These are phyloP conservation scores for Skeletonema costatum DNA, from an alignment of 108 stramenopile genomes.

Conservation along the genomic window DNA sequence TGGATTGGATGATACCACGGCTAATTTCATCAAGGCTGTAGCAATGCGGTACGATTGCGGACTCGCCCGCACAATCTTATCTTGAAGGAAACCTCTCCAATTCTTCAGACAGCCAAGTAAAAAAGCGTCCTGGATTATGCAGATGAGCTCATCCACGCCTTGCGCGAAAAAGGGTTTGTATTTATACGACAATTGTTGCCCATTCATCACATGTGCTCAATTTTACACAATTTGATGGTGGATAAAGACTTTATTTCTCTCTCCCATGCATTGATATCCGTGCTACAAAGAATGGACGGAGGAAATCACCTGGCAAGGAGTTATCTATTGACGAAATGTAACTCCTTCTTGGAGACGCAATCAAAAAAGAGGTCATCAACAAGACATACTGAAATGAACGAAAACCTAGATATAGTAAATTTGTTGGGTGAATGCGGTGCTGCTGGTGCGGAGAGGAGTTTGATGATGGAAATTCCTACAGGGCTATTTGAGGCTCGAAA, in stretches of 20 bases:
- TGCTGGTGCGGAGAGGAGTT: slow-evolving; percentile 7
- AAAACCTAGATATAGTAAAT: neutral
- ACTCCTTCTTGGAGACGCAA: slow-evolving; percentile 14
- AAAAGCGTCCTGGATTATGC: slow-evolving; percentile 10
- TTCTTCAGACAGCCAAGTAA: neutral
- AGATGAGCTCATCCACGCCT: slow-evolving; percentile 14
- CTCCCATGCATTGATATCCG: neutral
- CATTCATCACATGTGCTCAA: neutral
- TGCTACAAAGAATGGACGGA: slow-evolving; percentile 13
- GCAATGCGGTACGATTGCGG: slow-evolving; percentile 16
- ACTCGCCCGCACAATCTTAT: slow-evolving; percentile 7
- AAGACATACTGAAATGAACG: neutral
- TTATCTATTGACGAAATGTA: slow-evolving; percentile 15
- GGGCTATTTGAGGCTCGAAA: slow-evolving; percentile 7
- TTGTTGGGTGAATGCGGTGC: slow-evolving; percentile 14
- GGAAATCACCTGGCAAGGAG: slow-evolving; percentile 20
- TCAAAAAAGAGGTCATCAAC: neutral
- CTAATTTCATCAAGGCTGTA: slow-evolving; percentile 21
- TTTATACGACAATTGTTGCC: slow-evolving; percentile 38
- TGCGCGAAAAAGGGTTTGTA: slow-evolving; percentile 10
- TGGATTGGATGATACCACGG: slow-evolving; percentile 22
- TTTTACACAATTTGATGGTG: slow-evolving; percentile 3
- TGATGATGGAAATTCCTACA: slow-evolving; percentile 11
- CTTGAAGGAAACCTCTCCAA: slow-evolving; percentile 4
- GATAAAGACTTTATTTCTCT: slow-evolving; percentile 20